Percentiles rank a stretch among this genome's conserved stretches.
Conservation (phyloP, 2,329 filamentous ascomycete species). For the Hypomyces perniciosus region DNA sequence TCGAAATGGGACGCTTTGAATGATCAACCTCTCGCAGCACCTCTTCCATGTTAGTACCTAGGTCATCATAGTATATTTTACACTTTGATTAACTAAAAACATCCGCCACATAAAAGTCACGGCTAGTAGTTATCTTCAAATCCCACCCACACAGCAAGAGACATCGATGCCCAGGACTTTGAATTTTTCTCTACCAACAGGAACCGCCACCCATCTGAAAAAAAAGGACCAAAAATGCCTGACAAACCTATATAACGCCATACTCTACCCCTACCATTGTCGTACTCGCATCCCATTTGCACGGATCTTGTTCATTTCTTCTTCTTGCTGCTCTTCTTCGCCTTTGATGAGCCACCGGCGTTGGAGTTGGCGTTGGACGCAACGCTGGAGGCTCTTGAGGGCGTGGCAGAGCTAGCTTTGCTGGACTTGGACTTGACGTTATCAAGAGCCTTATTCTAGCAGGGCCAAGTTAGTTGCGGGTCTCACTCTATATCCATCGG, state of each 20-base stretch:
- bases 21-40: slow-evolving; percentile 3
- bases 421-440: slow-evolving; percentile 78
- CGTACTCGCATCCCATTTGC: background rate
- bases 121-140: background rate
- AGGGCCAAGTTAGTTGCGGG: slow-evolving; percentile 5
- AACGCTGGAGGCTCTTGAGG: slow-evolving; percentile 84
- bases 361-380: slow-evolving; percentile 61
- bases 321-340: slow-evolving; percentile 29
- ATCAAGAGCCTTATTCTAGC: slow-evolving; percentile 87
- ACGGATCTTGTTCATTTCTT: slow-evolving; percentile 22
- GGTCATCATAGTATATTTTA: too few relatives aligned
- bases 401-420: slow-evolving; percentile 69
- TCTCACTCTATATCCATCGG: too few relatives aligned
- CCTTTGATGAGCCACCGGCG: slow-evolving; percentile 47
- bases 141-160: background rate
- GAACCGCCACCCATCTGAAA: background rate
- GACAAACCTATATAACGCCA: background rate
- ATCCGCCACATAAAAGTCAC: background rate
- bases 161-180: background rate
- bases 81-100: background rate
- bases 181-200: background rate
- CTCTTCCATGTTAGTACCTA: background rate
- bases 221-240: background rate
- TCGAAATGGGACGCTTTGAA: slow-evolving; percentile 23
- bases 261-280: slow-evolving; percentile 1